A percentile compares a stretch with the other conserved stretches of the same genome.
Conservation (phyloP, 305 asterid genomes). For the Fraxinus nigra region DNA sequence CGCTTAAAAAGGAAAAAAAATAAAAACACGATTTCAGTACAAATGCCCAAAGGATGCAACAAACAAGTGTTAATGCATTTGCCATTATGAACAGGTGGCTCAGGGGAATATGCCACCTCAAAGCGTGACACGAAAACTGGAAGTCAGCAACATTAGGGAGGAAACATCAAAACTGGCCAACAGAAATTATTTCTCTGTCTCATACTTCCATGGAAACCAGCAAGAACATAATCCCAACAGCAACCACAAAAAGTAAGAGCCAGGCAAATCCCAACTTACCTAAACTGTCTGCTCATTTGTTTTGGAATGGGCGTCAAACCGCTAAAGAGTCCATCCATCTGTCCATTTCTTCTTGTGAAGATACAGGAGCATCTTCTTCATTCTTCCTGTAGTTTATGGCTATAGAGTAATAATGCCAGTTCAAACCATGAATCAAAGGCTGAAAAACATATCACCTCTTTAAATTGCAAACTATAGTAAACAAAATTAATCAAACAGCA, state of each 20-base stretch:
- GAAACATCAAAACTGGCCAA: neutral
- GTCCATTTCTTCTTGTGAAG: slow-evolving; percentile 98
- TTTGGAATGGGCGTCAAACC: slow-evolving; percentile 86
- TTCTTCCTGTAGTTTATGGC: slow-evolving; percentile 87
- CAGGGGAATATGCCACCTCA: neutral
- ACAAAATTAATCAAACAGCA: neutral
- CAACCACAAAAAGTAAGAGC: neutral
- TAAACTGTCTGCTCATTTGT: slow-evolving; percentile 90
- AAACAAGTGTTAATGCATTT: neutral
- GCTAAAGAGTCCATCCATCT: slow-evolving; percentile 81
- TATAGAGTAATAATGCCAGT: slow-evolving; percentile 89
- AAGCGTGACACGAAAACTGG: neutral
- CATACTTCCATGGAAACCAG: neutral
- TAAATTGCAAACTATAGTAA: slow-evolving; percentile 20
- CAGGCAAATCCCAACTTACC: slow-evolving; percentile 36
- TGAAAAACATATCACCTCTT: slow-evolving; percentile 31
- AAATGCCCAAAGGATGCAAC: neutral
- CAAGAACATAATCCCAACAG: neutral
- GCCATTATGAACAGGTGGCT: neutral
- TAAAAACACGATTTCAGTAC: neutral
- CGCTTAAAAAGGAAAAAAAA: neutral
- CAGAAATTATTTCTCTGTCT: neutral
- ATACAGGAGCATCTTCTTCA: slow-evolving; percentile 93
- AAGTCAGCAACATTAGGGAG: neutral
- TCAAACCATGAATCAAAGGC: slow-evolving; percentile 96